Conservation (phyloP, 345 rosid species). For the Xanthoceras sorbifolium region DNA sequence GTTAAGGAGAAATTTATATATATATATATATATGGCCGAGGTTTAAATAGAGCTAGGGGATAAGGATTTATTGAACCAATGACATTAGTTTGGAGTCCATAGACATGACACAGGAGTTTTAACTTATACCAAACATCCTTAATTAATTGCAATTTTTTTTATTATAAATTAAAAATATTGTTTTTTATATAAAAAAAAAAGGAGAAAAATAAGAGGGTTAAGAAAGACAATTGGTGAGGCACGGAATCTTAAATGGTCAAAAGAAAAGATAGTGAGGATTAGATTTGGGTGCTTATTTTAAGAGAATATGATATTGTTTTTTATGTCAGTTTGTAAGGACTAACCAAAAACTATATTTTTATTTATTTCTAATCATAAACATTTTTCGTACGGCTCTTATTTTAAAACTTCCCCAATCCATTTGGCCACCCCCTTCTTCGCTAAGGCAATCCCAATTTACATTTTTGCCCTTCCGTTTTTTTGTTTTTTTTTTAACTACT, state of each 20-base stretch:
- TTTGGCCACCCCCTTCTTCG: neutral
- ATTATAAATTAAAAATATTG: neutral
- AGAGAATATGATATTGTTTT: neutral
- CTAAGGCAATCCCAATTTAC: neutral
- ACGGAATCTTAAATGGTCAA: constrained; percentile 51
- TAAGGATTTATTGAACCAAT: too few relatives aligned
- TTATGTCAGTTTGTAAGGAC: constrained; percentile 27
- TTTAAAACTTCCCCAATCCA: neutral
- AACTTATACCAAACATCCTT: neutral
- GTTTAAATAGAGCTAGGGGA: too few relatives aligned
- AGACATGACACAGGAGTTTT: too few relatives aligned
- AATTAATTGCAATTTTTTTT: neutral
- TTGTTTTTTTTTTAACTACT: neutral
- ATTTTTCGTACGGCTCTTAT: constrained; percentile 21
- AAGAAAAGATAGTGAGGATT: constrained; percentile 18
- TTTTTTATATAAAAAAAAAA: too few relatives aligned
- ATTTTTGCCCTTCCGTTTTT: neutral
- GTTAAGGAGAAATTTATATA: too few relatives aligned
- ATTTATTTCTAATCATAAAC: constrained; percentile 2
- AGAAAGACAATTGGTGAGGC: constrained; percentile 18
- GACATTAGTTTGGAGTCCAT: too few relatives aligned
- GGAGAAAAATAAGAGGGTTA: neutral
- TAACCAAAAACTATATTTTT: too few relatives aligned
- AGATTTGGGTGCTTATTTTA: constrained; percentile 33
- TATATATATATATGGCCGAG: too few relatives aligned